Conservation (phyloP, 805 yeast genomes). For the Yarrowia divulgata region DNA sequence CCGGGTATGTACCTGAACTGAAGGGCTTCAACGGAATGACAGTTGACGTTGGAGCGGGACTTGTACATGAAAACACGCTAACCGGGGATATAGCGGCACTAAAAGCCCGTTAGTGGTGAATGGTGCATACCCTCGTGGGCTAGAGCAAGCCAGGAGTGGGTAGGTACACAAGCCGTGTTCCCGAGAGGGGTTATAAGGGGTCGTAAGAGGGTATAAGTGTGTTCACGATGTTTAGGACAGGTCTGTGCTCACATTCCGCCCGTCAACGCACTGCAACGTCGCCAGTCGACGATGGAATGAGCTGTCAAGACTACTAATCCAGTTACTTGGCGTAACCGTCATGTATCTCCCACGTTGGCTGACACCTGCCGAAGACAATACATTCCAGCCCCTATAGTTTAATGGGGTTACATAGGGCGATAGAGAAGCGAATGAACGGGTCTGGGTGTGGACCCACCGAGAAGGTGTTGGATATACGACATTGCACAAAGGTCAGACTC, state of each 20-base stretch:
- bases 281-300: not conserved
- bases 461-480: no score
- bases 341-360: not conserved
- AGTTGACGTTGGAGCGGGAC: not conserved
- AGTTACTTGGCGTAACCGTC: not conserved
- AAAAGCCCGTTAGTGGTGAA: not conserved
- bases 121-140: slow-evolving; percentile 2
- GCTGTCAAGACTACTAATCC: not conserved
- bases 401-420: not conserved
- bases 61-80: slow-evolving; percentile 12
- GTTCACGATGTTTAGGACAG: no score
- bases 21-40: slow-evolving; percentile 1
- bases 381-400: slow-evolving; percentile 27
- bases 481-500: not conserved
- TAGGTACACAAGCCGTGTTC: no score
- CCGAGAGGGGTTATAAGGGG: no score
- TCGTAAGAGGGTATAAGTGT: no score
- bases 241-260: no score
- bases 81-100: not conserved
- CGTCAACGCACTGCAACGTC: not conserved
- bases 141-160: not conserved
- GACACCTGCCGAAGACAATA: not conserved
- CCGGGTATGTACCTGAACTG: not conserved
- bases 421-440: no score
- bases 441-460: no score